Conservation (phyloP, 768 basidiomycete species). For the Russula dissimulans region DNA sequence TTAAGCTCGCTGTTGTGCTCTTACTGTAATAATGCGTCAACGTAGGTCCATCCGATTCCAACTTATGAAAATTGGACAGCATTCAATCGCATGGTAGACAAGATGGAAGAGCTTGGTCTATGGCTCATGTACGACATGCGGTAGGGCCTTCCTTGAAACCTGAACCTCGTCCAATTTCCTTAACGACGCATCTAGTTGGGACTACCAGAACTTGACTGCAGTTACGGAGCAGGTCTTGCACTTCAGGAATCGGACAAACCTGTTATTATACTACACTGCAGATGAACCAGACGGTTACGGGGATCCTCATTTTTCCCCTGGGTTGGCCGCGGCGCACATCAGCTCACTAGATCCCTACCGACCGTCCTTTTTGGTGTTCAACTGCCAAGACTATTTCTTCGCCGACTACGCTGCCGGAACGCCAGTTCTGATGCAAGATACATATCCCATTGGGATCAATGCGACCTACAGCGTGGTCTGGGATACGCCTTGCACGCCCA, state of each 20-base stretch:
- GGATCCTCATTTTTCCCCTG: constrained; percentile 53
- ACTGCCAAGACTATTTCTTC: constrained; percentile 57
- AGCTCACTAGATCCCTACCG: constrained; percentile 47
- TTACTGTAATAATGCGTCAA: background rate
- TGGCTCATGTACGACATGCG: constrained; percentile 86
- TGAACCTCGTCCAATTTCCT: background rate
- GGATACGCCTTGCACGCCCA: constrained; percentile 51
- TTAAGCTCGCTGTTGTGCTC: background rate
- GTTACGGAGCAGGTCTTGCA: constrained; percentile 61
- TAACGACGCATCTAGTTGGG: constrained; percentile 24
- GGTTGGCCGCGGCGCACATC: constrained; percentile 37
- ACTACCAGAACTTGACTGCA: constrained; percentile 54
- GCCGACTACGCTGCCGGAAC: constrained; percentile 48
- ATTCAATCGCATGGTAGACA: constrained; percentile 49
- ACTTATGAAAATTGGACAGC: constrained; percentile 51
- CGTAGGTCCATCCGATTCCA: constrained; percentile 62
- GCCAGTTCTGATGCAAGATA: constrained; percentile 65
- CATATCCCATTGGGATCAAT: constrained; percentile 48
- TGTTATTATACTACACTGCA: constrained; percentile 65
- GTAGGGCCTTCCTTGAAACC: constrained; percentile 17
- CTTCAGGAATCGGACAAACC: constrained; percentile 57
- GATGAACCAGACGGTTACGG: constrained; percentile 68
- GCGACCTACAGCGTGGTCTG: constrained; percentile 53
- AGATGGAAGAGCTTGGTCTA: constrained; percentile 59
- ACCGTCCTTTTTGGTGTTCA: constrained; percentile 45